phyloP scores from a whole-genome alignment of 75 land plant genomes.

The Cupressus sempervirens region DNA sequence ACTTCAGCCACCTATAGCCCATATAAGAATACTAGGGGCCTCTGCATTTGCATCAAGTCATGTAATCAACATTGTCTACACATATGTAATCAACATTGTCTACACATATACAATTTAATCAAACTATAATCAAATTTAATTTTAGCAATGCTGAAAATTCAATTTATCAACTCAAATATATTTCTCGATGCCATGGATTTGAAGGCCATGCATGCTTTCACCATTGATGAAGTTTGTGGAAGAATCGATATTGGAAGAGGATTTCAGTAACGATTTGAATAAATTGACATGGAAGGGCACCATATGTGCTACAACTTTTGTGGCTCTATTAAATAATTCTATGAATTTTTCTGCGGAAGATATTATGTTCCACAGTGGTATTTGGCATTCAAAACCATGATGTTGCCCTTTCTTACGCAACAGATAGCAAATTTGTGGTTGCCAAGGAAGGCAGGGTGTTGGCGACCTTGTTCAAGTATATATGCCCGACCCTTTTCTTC shows the following conservation, averaged over 20 bases:
- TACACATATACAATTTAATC: no score
- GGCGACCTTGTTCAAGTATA: constrained; percentile 63
- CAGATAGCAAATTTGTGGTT: constrained; percentile 58
- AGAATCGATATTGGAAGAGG: constrained; percentile 41
- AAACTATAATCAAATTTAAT: no score
- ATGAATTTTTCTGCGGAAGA: constrained; percentile 23
- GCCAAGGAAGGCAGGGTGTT: constrained; percentile 38
- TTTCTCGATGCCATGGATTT: constrained; percentile 47
- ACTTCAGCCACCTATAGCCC: no score
- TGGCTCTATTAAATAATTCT: constrained; percentile 11
- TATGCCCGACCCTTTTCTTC: neutral
- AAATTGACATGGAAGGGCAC: constrained; percentile 40
- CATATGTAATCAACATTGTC: no score
- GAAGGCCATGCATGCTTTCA: constrained; percentile 35
- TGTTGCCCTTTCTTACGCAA: constrained; percentile 50
- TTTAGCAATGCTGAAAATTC: no score
- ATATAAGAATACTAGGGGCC: no score
- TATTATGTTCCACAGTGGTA: constrained; percentile 61
- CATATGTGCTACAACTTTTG: constrained; percentile 45
- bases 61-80: no score
- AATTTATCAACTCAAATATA: no score
- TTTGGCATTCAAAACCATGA: constrained; percentile 34
- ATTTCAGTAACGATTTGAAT: constrained; percentile 18
- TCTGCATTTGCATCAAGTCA: no score
- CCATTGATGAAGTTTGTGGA: constrained; percentile 34